Conservation (phyloP, 139 green algal species). For the Coelastrella sp. region DNA sequence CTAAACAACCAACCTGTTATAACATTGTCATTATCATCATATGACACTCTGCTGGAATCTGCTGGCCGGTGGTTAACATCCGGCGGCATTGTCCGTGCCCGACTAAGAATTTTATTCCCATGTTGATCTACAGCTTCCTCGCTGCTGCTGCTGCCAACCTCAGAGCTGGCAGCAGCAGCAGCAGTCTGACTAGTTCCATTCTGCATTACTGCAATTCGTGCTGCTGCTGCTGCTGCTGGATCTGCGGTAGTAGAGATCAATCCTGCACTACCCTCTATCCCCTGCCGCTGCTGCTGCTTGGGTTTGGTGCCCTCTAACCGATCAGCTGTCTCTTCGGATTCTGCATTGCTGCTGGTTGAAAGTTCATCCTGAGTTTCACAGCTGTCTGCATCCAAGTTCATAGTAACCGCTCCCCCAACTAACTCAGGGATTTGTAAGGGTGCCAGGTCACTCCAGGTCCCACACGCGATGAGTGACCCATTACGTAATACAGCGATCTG, state of each 20-base stretch:
- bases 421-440: slow-evolving; percentile 64
- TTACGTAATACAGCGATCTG: slow-evolving; percentile 80
- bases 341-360: too few species aligned
- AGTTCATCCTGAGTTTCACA: too few species aligned
- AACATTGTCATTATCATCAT: not conserved
- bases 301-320: not conserved
- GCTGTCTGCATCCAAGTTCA: slow-evolving; percentile 9
- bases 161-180: not conserved
- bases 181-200: not conserved
- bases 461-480: slow-evolving; percentile 68
- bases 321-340: not conserved
- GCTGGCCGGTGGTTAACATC: slow-evolving; percentile 27
- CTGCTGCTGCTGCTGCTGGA: slow-evolving; percentile 25
- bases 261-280: not conserved
- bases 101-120: not conserved
- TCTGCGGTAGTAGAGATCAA: too few species aligned
- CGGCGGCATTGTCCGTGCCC: slow-evolving; percentile 40
- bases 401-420: slow-evolving; percentile 42
- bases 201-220: not conserved
- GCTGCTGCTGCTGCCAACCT: slow-evolving; percentile 29
- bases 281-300: slow-evolving; percentile 7
- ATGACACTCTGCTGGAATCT: not conserved
- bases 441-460: slow-evolving; percentile 71
- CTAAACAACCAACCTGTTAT: not conserved
- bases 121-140: not conserved